Conservation (phyloP, 1,284 basidiomycete species). For the Ceratobasidium theobromae region DNA sequence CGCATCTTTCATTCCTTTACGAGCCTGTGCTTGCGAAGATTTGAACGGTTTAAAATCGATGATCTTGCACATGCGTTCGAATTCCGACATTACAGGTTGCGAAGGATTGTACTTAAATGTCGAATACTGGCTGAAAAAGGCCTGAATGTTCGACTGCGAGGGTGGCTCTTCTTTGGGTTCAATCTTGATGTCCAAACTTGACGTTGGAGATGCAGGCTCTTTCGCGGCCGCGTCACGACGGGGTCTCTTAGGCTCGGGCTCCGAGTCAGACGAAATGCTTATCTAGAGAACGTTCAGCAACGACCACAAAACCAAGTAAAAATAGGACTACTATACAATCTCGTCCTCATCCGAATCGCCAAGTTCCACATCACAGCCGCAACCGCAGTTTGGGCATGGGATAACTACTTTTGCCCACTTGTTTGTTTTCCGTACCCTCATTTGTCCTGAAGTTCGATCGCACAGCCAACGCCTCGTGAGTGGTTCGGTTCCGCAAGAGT, state of each 20-base stretch:
- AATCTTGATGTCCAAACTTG: not conserved
- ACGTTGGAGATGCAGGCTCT: not conserved
- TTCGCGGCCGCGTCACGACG: not conserved
- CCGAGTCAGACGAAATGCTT: not conserved
- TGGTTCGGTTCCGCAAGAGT: too few relatives aligned
- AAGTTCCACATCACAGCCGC: not conserved
- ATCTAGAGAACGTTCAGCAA: not conserved
- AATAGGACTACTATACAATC: not conserved
- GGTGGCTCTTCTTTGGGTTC: not conserved
- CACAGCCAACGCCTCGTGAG: too few relatives aligned
- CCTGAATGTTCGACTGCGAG: conserved; percentile 5
- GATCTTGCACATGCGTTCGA: not conserved
- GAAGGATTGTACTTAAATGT: conserved; percentile 5
- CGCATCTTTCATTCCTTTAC: conserved; percentile 12
- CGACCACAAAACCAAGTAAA: not conserved
- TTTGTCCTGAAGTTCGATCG: too few relatives aligned
- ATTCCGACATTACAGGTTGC: not conserved
- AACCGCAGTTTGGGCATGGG: not conserved
- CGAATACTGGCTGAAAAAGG: conserved; percentile 6
- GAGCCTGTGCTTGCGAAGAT: not conserved
- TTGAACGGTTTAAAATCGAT: not conserved
- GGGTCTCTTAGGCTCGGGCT: not conserved
- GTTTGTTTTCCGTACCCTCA: not conserved
- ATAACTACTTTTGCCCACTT: not conserved
- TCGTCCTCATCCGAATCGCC: not conserved